A percentile compares a stretch with the other conserved stretches of the same genome.
These are phyloP conservation scores for Apiotrichum brassicae DNA, from an alignment of 1,284 basidiomycete genomes.

Conservation along the genomic window DNA sequence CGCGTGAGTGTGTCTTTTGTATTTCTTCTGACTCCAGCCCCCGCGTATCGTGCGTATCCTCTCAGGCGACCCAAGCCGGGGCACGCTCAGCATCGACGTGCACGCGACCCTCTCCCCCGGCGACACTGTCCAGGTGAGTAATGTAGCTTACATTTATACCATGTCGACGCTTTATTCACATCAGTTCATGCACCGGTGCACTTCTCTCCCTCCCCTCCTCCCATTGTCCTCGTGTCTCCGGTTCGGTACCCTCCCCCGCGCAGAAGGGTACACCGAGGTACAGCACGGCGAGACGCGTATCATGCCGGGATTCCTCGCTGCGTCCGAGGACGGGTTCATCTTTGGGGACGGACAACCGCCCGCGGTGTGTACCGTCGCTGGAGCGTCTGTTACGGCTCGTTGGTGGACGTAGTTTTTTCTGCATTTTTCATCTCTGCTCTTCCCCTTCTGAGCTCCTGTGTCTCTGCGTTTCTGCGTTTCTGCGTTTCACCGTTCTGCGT, in stretches of 20 bases:
- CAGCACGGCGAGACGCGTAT: neutral
- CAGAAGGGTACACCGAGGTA: slow-evolving; percentile 1
- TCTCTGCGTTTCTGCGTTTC: no score
- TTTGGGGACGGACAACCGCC: neutral
- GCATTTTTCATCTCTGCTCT: no score
- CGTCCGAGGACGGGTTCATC: slow-evolving; percentile 12
- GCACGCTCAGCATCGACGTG: slow-evolving; percentile 64
- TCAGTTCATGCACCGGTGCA: slow-evolving; percentile 12
- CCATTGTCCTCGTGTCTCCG: neutral
- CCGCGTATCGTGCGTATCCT: slow-evolving; percentile 50
- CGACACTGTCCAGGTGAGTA: slow-evolving; percentile 56
- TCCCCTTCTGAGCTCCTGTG: no score
- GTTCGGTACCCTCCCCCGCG: slow-evolving; percentile 8
- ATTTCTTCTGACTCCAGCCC: neutral
- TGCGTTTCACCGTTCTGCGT: no score
- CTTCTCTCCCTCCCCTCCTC: neutral
- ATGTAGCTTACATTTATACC: no score
- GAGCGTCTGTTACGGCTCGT: slow-evolving; percentile 5
- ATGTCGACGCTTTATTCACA: neutral
- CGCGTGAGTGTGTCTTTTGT: neutral
- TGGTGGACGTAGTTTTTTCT: slow-evolving; percentile 1
- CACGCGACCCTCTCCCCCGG: slow-evolving; percentile 57
- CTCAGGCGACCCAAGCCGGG: slow-evolving; percentile 72
- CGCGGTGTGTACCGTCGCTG: slow-evolving; percentile 8
- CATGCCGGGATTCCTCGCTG: slow-evolving; percentile 9